Conservation (phyloP, 352 stramenopile species). For the Phytophthora hybrid region DNA sequence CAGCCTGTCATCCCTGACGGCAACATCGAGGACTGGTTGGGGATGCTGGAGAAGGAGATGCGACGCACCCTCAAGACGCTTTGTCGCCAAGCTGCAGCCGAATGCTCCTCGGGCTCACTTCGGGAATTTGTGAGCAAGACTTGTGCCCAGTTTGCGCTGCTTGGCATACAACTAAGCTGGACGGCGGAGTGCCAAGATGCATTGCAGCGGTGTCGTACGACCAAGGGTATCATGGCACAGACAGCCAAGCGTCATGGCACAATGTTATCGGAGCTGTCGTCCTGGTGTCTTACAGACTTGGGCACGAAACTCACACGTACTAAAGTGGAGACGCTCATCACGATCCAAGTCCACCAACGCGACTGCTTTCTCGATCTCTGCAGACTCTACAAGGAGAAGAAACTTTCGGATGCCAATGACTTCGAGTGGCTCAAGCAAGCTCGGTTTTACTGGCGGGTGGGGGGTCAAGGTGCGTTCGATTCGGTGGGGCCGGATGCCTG, state of each 20-base stretch:
- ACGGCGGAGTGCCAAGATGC: constrained; percentile 78
- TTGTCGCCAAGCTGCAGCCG: constrained; percentile 64
- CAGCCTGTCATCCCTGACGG: constrained; percentile 66
- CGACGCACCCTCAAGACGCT: constrained; percentile 69
- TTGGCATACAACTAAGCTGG: constrained; percentile 85
- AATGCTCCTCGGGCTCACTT: constrained; percentile 58
- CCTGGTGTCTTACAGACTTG: constrained; percentile 92
- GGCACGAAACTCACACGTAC: constrained; percentile 91
- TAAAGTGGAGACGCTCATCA: constrained; percentile 95
- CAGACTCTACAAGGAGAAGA: constrained; percentile 82
- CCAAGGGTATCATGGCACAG: constrained; percentile 88
- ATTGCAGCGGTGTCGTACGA: constrained; percentile 78
- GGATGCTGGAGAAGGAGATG: constrained; percentile 77
- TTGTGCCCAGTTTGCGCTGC: constrained; percentile 75
- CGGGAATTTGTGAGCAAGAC: constrained; percentile 79
- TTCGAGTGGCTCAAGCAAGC: constrained; percentile 89
- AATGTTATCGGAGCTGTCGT: constrained; percentile 90
- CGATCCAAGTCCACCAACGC: constrained; percentile 92
- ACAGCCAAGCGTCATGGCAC: constrained; percentile 81
- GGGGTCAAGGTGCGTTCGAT: constrained; percentile 74
- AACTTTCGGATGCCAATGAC: constrained; percentile 76
- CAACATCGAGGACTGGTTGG: constrained; percentile 90
- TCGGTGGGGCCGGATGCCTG: constrained; percentile 90
- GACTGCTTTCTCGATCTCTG: constrained; percentile 82
- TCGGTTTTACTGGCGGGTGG: constrained; percentile 75